These are phyloP conservation scores for Candida silvicultrix DNA, from an alignment of 805 yeast genomes.

Conservation along the genomic window DNA sequence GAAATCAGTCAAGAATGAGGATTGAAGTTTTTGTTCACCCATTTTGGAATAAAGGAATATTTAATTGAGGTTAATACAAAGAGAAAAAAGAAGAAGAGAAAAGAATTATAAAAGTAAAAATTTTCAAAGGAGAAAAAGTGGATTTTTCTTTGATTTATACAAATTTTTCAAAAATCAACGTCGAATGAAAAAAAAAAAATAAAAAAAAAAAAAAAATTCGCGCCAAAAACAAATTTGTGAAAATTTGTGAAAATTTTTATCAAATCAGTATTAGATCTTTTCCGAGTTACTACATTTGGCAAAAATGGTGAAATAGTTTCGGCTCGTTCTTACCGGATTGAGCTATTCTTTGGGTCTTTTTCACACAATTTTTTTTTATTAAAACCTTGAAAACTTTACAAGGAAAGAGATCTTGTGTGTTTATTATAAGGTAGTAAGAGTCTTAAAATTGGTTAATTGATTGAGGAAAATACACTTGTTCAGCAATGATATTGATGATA, in stretches of 20 bases:
- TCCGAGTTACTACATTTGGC: neutral
- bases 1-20: constrained; percentile 59
- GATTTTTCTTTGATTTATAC: neutral
- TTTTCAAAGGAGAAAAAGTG: constrained; percentile 4
- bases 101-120: constrained; percentile 1
- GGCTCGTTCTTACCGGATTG: neutral
- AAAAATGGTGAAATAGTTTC: neutral
- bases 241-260: neutral
- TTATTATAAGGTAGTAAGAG: neutral
- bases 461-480: too few species aligned
- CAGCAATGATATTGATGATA: too few species aligned
- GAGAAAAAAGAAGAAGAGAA: neutral
- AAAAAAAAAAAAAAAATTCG: too few species aligned
- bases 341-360: neutral
- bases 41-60: constrained; percentile 8
- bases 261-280: neutral
- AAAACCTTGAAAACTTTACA: neutral
- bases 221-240: neutral
- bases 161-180: neutral
- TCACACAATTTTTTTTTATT: neutral
- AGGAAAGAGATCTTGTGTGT: neutral
- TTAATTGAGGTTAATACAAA: constrained; percentile 2
- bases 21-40: constrained; percentile 29
- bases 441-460: too few species aligned
- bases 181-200: neutral